phyloP scores from a whole-genome alignment of 176 grass and related monocot genomes.

The Cocos nucifera region DNA sequence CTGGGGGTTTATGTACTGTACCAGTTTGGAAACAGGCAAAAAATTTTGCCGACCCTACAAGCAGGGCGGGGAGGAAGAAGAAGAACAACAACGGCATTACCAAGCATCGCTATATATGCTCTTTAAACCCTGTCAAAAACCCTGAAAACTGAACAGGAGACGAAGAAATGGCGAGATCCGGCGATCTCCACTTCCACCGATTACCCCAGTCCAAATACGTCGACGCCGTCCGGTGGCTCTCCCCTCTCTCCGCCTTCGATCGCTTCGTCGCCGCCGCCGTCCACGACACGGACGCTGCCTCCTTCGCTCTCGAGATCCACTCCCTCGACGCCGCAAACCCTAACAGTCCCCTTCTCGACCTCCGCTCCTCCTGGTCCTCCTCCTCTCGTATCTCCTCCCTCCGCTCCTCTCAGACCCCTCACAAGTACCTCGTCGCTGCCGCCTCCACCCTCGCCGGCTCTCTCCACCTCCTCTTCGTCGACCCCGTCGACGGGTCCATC shows the following conservation, averaged over 20 bases:
- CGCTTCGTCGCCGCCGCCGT: slow-evolving; percentile 43
- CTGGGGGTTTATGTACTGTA: no score
- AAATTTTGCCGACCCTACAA: no score
- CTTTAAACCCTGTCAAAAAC: neutral
- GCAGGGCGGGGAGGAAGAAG: no score
- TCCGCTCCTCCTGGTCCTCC: slow-evolving; percentile 32
- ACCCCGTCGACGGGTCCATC: slow-evolving; percentile 29
- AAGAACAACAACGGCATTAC: no score
- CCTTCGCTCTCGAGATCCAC: slow-evolving; percentile 25
- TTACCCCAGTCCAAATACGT: slow-evolving; percentile 39
- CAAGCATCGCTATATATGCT: no score
- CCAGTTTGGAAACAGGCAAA: no score
- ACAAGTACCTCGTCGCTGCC: slow-evolving; percentile 27
- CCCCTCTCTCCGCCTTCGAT: slow-evolving; percentile 28
- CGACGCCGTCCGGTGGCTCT: slow-evolving; percentile 62
- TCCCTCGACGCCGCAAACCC: slow-evolving; percentile 22
- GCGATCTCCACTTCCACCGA: slow-evolving; percentile 33
- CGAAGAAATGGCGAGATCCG: slow-evolving; percentile 26
- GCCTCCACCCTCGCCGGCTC: slow-evolving; percentile 31
- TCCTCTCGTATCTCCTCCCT: slow-evolving; percentile 47
- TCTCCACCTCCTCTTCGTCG: slow-evolving; percentile 38
- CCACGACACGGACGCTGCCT: slow-evolving; percentile 27
- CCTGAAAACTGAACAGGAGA: neutral
- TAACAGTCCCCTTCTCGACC: neutral
- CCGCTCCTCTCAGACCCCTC: slow-evolving; percentile 32